Evolutionary conservation across 306 rosid genomes (phyloP).

Genomic region (Lathyrus tuberosus): DNA sequence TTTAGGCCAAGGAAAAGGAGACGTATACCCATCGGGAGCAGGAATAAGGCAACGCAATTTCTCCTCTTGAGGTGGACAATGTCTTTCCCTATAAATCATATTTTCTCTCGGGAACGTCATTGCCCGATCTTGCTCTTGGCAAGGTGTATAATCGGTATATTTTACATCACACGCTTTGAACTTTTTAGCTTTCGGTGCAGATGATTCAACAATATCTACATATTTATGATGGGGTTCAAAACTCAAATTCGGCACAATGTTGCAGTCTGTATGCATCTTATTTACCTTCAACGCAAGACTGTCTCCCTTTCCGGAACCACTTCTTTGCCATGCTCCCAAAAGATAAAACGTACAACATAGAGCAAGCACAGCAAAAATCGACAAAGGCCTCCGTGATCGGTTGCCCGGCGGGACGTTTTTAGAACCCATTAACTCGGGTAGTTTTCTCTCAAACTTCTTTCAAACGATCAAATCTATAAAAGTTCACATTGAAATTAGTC

Average conservation of each 20-base stretch:
- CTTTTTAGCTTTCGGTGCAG: slow-evolving; percentile 62
- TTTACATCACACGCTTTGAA: slow-evolving; percentile 75
- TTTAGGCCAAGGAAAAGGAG: slow-evolving; percentile 98
- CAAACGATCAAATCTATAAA: slow-evolving; percentile 40
- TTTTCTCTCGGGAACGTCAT: slow-evolving; percentile 93
- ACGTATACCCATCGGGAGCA: slow-evolving; percentile 77
- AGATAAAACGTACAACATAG: slow-evolving; percentile 90
- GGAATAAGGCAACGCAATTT: slow-evolving; percentile 91
- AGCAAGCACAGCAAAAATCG: slow-evolving; percentile 76
- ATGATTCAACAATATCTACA: slow-evolving; percentile 50
- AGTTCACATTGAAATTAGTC: slow-evolving; percentile 26
- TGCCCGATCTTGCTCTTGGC: slow-evolving; percentile 97
- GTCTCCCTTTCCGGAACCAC: slow-evolving; percentile 87
- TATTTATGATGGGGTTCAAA: slow-evolving; percentile 82
- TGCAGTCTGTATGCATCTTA: slow-evolving; percentile 69
- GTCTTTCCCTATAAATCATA: slow-evolving; percentile 97
- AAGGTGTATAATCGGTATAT: slow-evolving; percentile 86
- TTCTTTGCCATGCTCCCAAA: slow-evolving; percentile 96
- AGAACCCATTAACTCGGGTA: slow-evolving; percentile 59
- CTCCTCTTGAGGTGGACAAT: slow-evolving; percentile 83
- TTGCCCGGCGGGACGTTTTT: slow-evolving; percentile 58
- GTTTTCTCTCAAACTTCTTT: slow-evolving; percentile 37
- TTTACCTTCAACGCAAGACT: slow-evolving; percentile 64
- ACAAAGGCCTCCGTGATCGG: slow-evolving; percentile 65
- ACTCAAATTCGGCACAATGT: slow-evolving; percentile 57